phyloP scores from a whole-genome alignment of 2,329 filamentous ascomycete genomes.

The Pseudogymnoascus sp. region DNA sequence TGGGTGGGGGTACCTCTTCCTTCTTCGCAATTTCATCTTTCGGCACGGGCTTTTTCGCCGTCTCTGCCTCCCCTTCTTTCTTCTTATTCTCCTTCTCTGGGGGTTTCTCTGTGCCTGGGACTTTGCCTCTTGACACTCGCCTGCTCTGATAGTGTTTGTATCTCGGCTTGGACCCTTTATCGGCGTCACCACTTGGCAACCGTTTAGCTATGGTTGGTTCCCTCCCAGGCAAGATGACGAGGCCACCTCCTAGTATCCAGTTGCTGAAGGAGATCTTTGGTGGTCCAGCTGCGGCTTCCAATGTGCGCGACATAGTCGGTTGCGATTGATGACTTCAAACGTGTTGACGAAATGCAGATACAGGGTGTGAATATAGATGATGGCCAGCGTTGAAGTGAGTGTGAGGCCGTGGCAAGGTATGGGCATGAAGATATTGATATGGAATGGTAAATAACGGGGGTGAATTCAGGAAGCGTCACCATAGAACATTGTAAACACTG shows the following conservation, averaged over 20 bases:
- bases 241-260: conserved; percentile 23
- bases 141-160: background rate
- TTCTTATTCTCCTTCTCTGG: background rate
- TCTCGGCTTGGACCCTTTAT: background rate
- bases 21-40: conserved; percentile 6
- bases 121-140: background rate
- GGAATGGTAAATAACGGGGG: background rate
- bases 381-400: background rate
- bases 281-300: background rate
- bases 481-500: background rate
- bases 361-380: background rate
- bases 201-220: background rate
- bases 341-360: background rate
- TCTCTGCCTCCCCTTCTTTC: background rate
- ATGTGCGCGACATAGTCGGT: background rate
- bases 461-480: background rate
- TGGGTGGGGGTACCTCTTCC: background rate
- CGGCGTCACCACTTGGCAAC: background rate
- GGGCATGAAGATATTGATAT: background rate
- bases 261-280: conserved; percentile 21
- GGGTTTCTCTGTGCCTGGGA: background rate
- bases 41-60: background rate
- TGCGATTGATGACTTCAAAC: background rate
- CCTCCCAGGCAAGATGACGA: conserved; percentile 7
- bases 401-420: background rate